Evolutionary conservation across 1,139 yeast species (phyloP), one percentile per base, ranked within the genome.

Genomic region (Protomyces inouyei): DNA sequence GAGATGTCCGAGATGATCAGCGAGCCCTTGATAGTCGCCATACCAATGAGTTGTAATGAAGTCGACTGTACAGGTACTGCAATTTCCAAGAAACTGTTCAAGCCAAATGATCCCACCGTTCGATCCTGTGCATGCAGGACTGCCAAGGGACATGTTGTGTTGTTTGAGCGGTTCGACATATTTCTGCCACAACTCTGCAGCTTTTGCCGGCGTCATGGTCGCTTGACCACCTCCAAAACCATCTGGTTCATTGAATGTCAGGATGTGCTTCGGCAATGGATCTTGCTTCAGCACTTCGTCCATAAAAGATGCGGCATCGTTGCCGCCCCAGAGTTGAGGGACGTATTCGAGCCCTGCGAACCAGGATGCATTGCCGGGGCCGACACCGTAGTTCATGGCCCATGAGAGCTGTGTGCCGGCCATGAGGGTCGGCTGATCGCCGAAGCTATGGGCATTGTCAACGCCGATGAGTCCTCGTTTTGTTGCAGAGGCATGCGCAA

Each of bases 391-490:
- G 28, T 32, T 52, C 35, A 25, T 25, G 23, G 40, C 40, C 56
- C 56, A 52, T 16, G 55, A 52, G 43, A 55, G 43, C 52, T 55
- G 57, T 40, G 53, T 59, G 18, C 53, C 57, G 25, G 52, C 38
- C 45, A 59, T 14, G 21, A 59, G 43, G 21, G 63, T 59, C 16
- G 57, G 35, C 14, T 59, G 63, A 23, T 59, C 63, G 18, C 57
- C 57, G 28, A 40, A 16, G 21, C 57, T 38, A 18, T 59, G 63
- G 52, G 40, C 25, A 38, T 59, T 59, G 45, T 59, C 52, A n/a
- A 59, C 63, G 14, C 63, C 63, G 18, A 59, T 52, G 36, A 59
- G 56, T 9, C 63, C 63, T 8, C 63, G 46, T 57, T 59, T 59
- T 1, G 48, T 43, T 5, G 23, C 23, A 14, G 43, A 14, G 43